These are phyloP conservation scores for Penicillium steckii DNA, from an alignment of 495 filamentous ascomycete species.

Conservation along the genomic window DNA sequence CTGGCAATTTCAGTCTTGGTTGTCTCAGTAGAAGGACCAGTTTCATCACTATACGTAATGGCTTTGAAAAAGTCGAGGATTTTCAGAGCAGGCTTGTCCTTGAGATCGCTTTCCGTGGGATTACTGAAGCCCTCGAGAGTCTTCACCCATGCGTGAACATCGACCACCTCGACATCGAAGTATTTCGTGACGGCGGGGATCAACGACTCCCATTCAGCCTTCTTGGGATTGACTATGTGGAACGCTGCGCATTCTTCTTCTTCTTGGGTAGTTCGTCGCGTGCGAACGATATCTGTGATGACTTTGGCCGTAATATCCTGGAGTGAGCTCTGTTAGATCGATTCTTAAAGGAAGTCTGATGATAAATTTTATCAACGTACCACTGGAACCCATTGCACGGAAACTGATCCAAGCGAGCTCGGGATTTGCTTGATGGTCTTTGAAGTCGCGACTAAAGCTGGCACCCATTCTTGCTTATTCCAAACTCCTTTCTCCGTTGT, in stretches of 20 bases:
- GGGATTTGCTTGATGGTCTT: conserved; percentile 17
- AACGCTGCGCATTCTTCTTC: conserved; percentile 11
- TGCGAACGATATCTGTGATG: conserved; percentile 13
- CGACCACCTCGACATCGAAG: conserved; percentile 5
- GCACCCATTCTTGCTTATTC: conserved; percentile 31
- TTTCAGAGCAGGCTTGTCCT: conserved; percentile 23
- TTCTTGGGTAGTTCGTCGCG: conserved; percentile 4
- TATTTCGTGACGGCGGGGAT: conserved; percentile 5
- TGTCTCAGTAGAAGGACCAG: conserved; percentile 4
- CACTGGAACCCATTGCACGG: conserved; percentile 20
- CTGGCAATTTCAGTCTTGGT: conserved; percentile 5
- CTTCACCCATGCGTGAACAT: conserved; percentile 19
- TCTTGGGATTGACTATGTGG: conserved; percentile 27
- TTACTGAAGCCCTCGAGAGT: conserved; percentile 14
- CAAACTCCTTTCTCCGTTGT: conserved; percentile 19
- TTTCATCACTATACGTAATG: conserved; percentile 3
- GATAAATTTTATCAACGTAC: conserved; percentile 6
- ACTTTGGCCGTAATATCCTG: conserved; percentile 17
- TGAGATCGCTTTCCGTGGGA: conserved; percentile 11
- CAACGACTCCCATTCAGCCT: conserved; percentile 17
- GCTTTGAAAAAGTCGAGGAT: conserved; percentile 23
- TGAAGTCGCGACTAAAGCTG: conserved; percentile 20
- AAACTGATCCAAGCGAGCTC: conserved; percentile 8
- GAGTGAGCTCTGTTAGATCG: not conserved
- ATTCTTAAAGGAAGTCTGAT: not conserved